A percentile compares a stretch with the other conserved stretches of the same genome.
These are phyloP conservation scores for Brassica nigra DNA, from an alignment of 345 rosid species.

Conservation along the genomic window DNA sequence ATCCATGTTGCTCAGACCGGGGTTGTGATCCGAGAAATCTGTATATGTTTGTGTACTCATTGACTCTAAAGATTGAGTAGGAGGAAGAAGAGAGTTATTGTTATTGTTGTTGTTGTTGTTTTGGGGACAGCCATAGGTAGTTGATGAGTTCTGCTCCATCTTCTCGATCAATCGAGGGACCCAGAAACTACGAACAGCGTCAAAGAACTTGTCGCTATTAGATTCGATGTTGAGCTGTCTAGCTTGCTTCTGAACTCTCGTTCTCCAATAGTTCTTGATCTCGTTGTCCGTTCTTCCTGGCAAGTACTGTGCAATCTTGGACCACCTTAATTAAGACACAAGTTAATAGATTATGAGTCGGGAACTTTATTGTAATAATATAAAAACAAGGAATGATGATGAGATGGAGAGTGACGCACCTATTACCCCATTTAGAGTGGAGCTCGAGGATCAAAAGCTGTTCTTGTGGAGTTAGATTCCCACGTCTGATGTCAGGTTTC, in stretches of 20 bases:
- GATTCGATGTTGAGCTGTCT: slow-evolving; percentile 78
- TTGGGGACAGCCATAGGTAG: slow-evolving; percentile 20
- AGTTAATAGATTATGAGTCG: neutral
- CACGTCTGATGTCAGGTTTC: slow-evolving; percentile 88
- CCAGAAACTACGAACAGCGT: slow-evolving; percentile 68
- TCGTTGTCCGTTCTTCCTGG: slow-evolving; percentile 97
- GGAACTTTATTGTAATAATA: neutral
- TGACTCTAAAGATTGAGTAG: slow-evolving; percentile 26
- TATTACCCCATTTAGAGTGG: slow-evolving; percentile 92
- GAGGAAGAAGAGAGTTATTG: slow-evolving; percentile 30
- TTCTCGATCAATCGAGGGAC: slow-evolving; percentile 78
- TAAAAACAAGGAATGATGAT: neutral
- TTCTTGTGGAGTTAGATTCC: slow-evolving; percentile 80
- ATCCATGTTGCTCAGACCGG: slow-evolving; percentile 23
- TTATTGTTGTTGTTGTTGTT: slow-evolving; percentile 10
- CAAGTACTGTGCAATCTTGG: slow-evolving; percentile 82
- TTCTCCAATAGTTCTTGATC: slow-evolving; percentile 96
- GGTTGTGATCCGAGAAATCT: neutral
- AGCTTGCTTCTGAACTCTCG: slow-evolving; percentile 91
- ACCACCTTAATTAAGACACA: slow-evolving; percentile 59
- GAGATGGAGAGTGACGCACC: slow-evolving; percentile 40
- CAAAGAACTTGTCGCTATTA: slow-evolving; percentile 68
- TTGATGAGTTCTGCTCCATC: slow-evolving; percentile 51
- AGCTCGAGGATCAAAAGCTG: slow-evolving; percentile 91
- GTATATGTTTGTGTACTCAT: slow-evolving; percentile 4